These are phyloP conservation scores for Venturia carpophila DNA, from an alignment of 2,329 filamentous ascomycete species.

Conservation along the genomic window DNA sequence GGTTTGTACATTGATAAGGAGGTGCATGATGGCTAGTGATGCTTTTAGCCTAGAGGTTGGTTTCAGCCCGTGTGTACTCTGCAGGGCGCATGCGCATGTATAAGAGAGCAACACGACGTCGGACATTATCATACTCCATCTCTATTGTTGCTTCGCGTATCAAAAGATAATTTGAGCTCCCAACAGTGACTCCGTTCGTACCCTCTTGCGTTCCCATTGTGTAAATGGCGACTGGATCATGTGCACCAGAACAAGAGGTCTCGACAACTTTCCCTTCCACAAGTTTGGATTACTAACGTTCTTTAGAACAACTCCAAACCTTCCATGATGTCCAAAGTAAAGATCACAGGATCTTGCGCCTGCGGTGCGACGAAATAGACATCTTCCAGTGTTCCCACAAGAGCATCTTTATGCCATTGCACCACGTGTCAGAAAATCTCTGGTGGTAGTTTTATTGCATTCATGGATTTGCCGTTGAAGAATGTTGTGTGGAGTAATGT, in stretches of 20 bases:
- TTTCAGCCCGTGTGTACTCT: neutral
- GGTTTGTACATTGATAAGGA: no score
- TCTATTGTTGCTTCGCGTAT: neutral
- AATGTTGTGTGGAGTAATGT: neutral
- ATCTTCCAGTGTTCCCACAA: neutral
- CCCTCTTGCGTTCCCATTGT: neutral
- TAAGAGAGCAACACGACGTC: neutral
- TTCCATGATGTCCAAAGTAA: neutral
- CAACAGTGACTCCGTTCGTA: no score
- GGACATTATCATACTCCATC: neutral
- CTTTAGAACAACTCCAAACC: neutral
- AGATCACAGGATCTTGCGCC: neutral
- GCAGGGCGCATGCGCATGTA: neutral
- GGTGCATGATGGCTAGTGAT: no score
- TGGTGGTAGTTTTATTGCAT: neutral
- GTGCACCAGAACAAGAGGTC: neutral
- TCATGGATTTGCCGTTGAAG: neutral
- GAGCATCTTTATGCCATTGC: neutral
- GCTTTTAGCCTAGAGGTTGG: no score
- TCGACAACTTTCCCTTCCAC: neutral
- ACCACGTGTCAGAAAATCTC: slow-evolving; percentile 8
- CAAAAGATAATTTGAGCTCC: no score
- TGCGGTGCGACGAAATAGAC: neutral
- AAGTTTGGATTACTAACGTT: neutral
- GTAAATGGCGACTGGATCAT: neutral